Conservation (phyloP, 306 rosid species). For the Vigna unguiculata region DNA sequence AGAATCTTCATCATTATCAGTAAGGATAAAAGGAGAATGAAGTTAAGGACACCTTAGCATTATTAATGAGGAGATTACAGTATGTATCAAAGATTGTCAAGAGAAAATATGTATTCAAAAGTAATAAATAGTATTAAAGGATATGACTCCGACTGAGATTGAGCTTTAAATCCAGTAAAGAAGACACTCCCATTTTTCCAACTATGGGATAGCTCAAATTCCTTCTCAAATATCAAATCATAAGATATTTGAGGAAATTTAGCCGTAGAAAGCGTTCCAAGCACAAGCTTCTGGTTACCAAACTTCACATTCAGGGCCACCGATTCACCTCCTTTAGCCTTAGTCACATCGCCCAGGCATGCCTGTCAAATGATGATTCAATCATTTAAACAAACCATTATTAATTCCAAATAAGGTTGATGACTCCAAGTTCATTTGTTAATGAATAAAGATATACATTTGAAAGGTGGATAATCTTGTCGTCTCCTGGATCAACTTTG, state of each 20-base stretch:
- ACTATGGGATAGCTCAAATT: conserved; percentile 25
- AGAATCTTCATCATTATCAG: conserved; percentile 23
- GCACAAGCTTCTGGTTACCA: conserved; percentile 24
- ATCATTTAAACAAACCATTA: not conserved
- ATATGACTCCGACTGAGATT: conserved; percentile 12
- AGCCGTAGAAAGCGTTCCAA: conserved; percentile 9
- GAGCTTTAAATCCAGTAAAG: conserved; percentile 20
- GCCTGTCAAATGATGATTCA: not conserved
- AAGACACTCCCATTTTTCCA: conserved; percentile 19
- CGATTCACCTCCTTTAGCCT: conserved; percentile 6
- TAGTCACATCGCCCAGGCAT: conserved; percentile 23
- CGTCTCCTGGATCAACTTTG: conserved; percentile 21
- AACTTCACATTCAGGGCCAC: conserved; percentile 16
- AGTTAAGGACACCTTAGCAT: not conserved
- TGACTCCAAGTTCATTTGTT: not conserved
- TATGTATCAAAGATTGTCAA: not conserved
- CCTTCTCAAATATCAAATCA: conserved; percentile 20
- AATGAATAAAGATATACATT: not conserved
- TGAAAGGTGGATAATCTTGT: conserved; percentile 23
- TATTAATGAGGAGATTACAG: not conserved
- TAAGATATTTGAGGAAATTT: conserved; percentile 20
- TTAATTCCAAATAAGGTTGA: not conserved
- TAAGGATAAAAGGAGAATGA: not conserved
- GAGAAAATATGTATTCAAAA: not conserved
- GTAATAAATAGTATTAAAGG: not conserved